These are phyloP conservation scores for Ammopiptanthus mongolicus DNA, from an alignment of 306 rosid genomes.

Conservation along the genomic window DNA sequence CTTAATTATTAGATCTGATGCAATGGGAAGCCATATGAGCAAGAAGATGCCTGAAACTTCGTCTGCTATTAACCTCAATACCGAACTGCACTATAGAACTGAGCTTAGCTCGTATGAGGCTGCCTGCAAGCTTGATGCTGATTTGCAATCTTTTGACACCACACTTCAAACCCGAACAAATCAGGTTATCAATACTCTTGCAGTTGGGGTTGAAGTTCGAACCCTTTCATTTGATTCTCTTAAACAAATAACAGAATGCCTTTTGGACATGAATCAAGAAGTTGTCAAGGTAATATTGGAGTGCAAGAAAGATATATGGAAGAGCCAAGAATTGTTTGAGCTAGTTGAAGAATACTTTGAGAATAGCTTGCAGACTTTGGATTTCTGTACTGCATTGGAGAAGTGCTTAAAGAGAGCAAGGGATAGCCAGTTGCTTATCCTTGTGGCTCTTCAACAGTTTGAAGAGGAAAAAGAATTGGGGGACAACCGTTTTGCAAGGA, in stretches of 20 bases:
- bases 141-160: constrained; percentile 67
- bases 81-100: constrained; percentile 47
- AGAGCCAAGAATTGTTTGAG: constrained; percentile 75
- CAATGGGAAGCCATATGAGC: constrained; percentile 84
- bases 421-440: constrained; percentile 73
- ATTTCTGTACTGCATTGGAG: constrained; percentile 85
- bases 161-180: constrained; percentile 69
- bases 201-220: constrained; percentile 78
- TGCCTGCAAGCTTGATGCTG: constrained; percentile 73
- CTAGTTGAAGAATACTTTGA: constrained; percentile 91
- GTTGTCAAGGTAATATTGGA: constrained; percentile 84
- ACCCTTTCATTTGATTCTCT: constrained; percentile 80
- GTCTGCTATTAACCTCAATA: constrained; percentile 28
- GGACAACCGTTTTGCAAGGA: constrained; percentile 36
- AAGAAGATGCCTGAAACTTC: constrained; percentile 52
- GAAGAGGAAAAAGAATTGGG: constrained; percentile 56
- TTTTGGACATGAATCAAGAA: constrained; percentile 91
- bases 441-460: constrained; percentile 72
- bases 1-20: constrained; percentile 31
- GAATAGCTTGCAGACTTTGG: constrained; percentile 79
- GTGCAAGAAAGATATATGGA: constrained; percentile 96
- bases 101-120: constrained; percentile 76
- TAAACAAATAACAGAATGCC: constrained; percentile 75
- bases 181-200: constrained; percentile 73
- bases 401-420: constrained; percentile 72